Conservation (phyloP, 129 eudicot genomes). For the Smallanthus sonchifolius region DNA sequence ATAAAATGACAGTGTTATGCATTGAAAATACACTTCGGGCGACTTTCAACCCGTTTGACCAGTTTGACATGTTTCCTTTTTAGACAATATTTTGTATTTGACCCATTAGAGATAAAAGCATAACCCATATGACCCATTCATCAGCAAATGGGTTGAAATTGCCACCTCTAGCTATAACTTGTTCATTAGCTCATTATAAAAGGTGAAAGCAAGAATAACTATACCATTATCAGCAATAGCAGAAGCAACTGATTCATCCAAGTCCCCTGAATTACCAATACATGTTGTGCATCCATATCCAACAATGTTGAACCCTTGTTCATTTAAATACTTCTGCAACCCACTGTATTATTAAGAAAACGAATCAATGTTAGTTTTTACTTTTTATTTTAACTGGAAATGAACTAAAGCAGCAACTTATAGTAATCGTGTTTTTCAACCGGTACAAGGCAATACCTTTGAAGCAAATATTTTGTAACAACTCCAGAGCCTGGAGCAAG, state of each 20-base stretch:
- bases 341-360: conserved; percentile 46
- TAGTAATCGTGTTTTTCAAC: not conserved
- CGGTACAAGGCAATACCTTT: conserved; percentile 53
- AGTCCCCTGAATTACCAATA: conserved; percentile 88
- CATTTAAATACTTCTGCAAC: conserved; percentile 66
- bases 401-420: not conserved
- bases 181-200: not conserved
- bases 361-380: not conserved
- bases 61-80: not conserved
- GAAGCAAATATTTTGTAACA: conserved; percentile 72
- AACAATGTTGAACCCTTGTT: conserved; percentile 88
- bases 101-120: not conserved
- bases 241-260: conserved; percentile 76
- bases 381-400: not conserved
- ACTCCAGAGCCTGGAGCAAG: conserved; percentile 98
- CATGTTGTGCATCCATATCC: conserved; percentile 96
- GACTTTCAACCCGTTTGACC: not conserved
- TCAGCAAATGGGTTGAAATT: not conserved
- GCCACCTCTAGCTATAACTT: not conserved
- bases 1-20: not conserved
- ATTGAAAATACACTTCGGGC: not conserved
- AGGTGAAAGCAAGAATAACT: not conserved
- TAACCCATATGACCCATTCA: not conserved
- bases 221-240: conserved; percentile 79
- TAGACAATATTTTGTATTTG: not conserved